Base-by-base conservation (phyloP, 306 rosid species). In the Gleditsia sinensis region DNA sequence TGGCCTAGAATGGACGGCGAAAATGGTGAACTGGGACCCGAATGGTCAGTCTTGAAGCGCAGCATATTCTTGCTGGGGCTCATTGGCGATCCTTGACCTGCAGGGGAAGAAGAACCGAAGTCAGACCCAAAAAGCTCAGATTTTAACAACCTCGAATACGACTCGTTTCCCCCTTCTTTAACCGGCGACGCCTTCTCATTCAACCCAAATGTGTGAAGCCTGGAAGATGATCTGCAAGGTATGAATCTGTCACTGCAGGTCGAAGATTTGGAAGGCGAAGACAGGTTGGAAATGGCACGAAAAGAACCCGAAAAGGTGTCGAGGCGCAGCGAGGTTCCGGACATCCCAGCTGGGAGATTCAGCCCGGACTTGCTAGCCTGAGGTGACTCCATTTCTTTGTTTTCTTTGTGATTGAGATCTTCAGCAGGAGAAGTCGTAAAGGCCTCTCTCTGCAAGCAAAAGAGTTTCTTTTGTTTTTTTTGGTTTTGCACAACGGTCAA, bases 21-120 rank as follows among this genome's bases (percentile, higher is more conserved):
- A 55, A 72, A 92, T 0, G 98, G 99, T 0, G 99, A 95, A 30
- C 83, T 85, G 0, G 99, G 99, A 0, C 86, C 86, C 1, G 90
- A 87, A 16, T 55, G 74, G 19, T 95, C 96, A 0, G 99, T 95
- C 86, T 80, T 95, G 80, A 95, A 95, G 39, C 99, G 77, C 24
- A 95, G 65, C 93, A 95, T 95, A 71, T 95, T 95, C 91, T 90
- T 90, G 74, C 86, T 92, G 9, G 98, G 98, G 70, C 99, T 94
- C 76, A 88, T 73, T 0, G 98, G 97, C 0, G 93, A 86, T 17
- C 74, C 48, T 66, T 79, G 69, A 81, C 87, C 93, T 83, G 83
- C 91, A 92, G 88, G 82, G 59, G 91, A 87, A 92, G 82, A 83
- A 62, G 91, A 95, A 39, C 83, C 93, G 24, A 92, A 95, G 61